Evolutionary conservation across 2,329 filamentous ascomycete genomes (phyloP).

Genomic region (Arthrobotrys iridis): DNA sequence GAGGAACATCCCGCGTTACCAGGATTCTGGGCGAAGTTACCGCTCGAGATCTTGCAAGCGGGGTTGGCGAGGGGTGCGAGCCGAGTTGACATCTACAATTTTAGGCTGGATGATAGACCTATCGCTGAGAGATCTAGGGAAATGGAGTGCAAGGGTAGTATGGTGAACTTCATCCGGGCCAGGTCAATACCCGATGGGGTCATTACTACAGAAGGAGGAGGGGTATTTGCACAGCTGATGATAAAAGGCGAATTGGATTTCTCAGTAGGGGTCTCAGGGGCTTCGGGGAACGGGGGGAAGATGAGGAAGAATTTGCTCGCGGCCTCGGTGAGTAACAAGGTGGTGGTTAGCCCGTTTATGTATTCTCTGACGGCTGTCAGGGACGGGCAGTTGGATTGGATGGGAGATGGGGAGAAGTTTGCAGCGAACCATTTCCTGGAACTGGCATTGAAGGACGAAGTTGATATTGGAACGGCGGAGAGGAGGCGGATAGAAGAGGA

Average conservation of each 20-base stretch:
- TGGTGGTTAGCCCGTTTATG: conserved; percentile 36
- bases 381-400: conserved; percentile 37
- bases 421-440: conserved; percentile 32
- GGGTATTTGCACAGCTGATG: conserved; percentile 31
- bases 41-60: conserved; percentile 18
- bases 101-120: conserved; percentile 26
- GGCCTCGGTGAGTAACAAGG: background rate
- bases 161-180: conserved; percentile 44
- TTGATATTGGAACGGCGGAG: conserved; percentile 17
- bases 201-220: background rate
- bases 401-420: conserved; percentile 46
- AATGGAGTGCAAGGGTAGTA: background rate
- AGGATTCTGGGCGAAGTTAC: conserved; percentile 29
- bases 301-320: background rate
- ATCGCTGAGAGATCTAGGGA: conserved; percentile 9
- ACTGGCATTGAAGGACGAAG: conserved; percentile 16
- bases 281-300: background rate
- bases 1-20: conserved; percentile 16
- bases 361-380: conserved; percentile 38
- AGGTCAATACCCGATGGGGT: conserved; percentile 20
- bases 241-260: conserved; percentile 19
- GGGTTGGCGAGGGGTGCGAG: conserved; percentile 35
- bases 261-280: background rate
- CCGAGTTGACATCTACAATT: conserved; percentile 31
- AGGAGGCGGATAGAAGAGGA: conserved; percentile 14